phyloP scores from a whole-genome alignment of 1,284 basidiomycete species.

The Inonotus obliquus region DNA sequence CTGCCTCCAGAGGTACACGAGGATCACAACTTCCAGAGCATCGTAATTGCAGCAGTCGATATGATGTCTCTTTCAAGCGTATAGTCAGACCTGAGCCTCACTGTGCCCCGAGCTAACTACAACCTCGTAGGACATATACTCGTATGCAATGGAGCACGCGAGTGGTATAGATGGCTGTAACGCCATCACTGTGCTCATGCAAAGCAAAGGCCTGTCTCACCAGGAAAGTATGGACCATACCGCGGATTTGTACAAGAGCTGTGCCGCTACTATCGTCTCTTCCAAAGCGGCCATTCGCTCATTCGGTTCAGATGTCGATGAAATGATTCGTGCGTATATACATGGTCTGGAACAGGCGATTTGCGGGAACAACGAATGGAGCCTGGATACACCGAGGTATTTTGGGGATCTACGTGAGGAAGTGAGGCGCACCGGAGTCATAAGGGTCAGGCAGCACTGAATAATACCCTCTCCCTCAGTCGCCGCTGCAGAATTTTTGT shows the following conservation, averaged over 20 bases:
- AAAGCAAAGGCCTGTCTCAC: conserved; percentile 29
- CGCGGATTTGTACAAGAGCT: conserved; percentile 26
- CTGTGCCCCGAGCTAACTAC: too few species aligned
- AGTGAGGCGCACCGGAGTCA: conserved; percentile 18
- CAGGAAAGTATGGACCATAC: conserved; percentile 34
- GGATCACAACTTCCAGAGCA: conserved; percentile 4
- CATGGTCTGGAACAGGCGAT: conserved; percentile 34
- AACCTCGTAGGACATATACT: conserved; percentile 54
- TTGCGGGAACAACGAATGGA: conserved; percentile 35
- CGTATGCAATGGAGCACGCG: conserved; percentile 54
- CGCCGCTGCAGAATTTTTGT: too few species aligned
- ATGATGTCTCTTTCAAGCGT: too few species aligned
- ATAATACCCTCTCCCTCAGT: too few species aligned
- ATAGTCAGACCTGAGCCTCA: too few species aligned
- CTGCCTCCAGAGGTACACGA: conserved; percentile 17
- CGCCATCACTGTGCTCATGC: conserved; percentile 37
- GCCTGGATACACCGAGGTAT: conserved; percentile 37
- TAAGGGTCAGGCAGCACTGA: not conserved
- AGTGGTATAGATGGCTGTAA: conserved; percentile 36
- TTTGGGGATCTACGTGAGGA: conserved; percentile 24
- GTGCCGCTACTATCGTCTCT: conserved; percentile 30
- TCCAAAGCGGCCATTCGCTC: conserved; percentile 28
- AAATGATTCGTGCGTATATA: conserved; percentile 30
- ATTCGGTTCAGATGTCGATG: conserved; percentile 29
- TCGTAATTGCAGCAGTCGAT: conserved; percentile 1